Base-by-base conservation (phyloP, 2,329 filamentous ascomycete genomes). In the Colletotrichum spinosum region DNA sequence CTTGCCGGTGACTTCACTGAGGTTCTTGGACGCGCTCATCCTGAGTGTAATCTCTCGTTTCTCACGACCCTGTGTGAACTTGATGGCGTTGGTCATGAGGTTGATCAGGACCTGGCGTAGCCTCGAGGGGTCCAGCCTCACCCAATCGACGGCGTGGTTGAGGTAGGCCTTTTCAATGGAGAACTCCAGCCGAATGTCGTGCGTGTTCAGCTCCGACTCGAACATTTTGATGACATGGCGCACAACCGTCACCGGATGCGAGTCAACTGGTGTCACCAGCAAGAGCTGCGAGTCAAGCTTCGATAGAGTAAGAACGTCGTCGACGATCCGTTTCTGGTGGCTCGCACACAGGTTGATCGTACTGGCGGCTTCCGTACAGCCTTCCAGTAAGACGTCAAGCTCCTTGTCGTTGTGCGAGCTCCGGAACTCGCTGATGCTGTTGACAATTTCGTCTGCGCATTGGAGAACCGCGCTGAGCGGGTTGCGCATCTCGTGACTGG, bases 311-410 rank as follows among this genome's bases (percentile, higher is more conserved):
- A 91, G 76, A 48, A 91, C 86, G 69, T 91, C 88, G 71, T 91
- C 88, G 13, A 91, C 88, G 61, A 91, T 91, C 7, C 88, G 83
- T 78, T 92, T 92, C 75, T 94, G 90, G 77, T 93, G 92, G 72
- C 89, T 92, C 55, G 91, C 90, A 75, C 92, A 96, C 12, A 94
- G 82, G 25, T 89, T 89, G 73, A 95, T 94, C 1, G 92, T 94
- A 70, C 92, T 91, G n/a, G 92, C 90, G 7, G 92, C 91, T 74
- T 94, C 91, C 17, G 93, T 83, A 66, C 86, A 87, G 39, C 78
- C 80, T 17, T 87, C 84, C 25, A 89, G 69, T 8, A 87, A 74
- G 4, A 75, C 75, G 25, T 85, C 80, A 8, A 86, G 73, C 76
- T 84, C 50, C 74, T 80, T 70, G 65, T 78, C 70, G 34, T 76